phyloP scores from a whole-genome alignment of 805 yeast genomes.

The Lipomyces sp. region DNA sequence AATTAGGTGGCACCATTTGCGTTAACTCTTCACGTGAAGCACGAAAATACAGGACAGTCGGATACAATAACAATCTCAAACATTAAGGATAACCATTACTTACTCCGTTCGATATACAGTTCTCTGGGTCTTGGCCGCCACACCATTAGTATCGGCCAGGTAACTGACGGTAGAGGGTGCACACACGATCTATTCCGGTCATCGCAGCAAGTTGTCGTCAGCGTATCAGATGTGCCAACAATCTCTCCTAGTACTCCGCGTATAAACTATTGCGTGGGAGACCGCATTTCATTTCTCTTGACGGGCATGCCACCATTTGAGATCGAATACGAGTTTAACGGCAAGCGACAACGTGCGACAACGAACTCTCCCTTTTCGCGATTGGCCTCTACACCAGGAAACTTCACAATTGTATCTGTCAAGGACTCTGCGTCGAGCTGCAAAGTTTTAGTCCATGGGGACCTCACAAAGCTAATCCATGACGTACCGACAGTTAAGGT shows the following conservation, averaged over 20 bases:
- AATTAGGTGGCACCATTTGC: constrained; percentile 30
- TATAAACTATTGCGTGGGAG: constrained; percentile 86
- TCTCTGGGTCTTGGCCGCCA: constrained; percentile 73
- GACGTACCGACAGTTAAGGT: constrained; percentile 81
- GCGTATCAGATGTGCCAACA: constrained; percentile 77
- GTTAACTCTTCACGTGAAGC: constrained; percentile 58
- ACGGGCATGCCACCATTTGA: constrained; percentile 82
- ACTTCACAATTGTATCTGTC: constrained; percentile 64
- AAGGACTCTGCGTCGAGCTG: constrained; percentile 79
- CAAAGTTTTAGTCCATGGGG: constrained; percentile 44
- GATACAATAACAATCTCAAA: constrained; percentile 54
- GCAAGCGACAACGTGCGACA: constrained; percentile 60
- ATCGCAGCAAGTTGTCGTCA: constrained; percentile 56
- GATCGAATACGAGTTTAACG: constrained; percentile 75
- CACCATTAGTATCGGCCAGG: constrained; percentile 58
- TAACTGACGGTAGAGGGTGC: constrained; percentile 77
- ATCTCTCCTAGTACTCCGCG: constrained; percentile 54
- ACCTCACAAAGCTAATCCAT: constrained; percentile 53
- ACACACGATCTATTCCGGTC: constrained; percentile 51
- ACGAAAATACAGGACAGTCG: constrained; percentile 61
- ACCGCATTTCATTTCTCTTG: constrained; percentile 74
- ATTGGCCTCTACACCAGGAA: constrained; percentile 84
- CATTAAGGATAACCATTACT: constrained; percentile 49
- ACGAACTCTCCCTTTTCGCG: constrained; percentile 59
- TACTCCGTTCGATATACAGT: constrained; percentile 54